These are phyloP conservation scores for Fraxinus sp. DNA, from an alignment of 305 asterid genomes.

Conservation along the genomic window DNA sequence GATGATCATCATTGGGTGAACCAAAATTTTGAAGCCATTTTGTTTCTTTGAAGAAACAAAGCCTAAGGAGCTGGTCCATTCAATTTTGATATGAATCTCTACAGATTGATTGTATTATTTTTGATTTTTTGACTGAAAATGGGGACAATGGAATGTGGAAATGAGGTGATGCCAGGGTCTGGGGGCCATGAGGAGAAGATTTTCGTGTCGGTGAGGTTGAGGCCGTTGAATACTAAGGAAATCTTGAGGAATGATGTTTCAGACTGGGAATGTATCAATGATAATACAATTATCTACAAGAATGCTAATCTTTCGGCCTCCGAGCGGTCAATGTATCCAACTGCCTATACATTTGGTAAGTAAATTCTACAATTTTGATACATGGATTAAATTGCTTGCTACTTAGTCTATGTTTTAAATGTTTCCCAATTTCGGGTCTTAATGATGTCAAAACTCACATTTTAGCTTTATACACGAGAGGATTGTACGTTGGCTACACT, in stretches of 20 bases:
- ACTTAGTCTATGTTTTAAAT: not conserved
- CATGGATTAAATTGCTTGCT: not conserved
- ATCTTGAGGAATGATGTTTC: slow-evolving; percentile 68
- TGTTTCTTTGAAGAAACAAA: slow-evolving; percentile 22
- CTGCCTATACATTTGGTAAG: slow-evolving; percentile 87
- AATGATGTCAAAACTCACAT: not conserved
- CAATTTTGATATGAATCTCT: slow-evolving; percentile 20
- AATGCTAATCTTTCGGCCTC: slow-evolving; percentile 65
- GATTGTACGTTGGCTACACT: slow-evolving; percentile 5
- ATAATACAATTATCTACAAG: slow-evolving; percentile 70
- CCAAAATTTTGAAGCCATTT: slow-evolving; percentile 40
- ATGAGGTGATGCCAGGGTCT: slow-evolving; percentile 29
- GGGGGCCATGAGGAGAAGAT: slow-evolving; percentile 68
- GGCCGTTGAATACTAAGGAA: slow-evolving; percentile 85
- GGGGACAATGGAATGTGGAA: slow-evolving; percentile 51
- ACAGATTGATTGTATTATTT: slow-evolving; percentile 13
- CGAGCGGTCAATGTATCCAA: slow-evolving; percentile 86
- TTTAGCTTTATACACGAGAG: slow-evolving; percentile 15
- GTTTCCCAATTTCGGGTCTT: slow-evolving; percentile 1
- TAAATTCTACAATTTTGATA: not conserved
- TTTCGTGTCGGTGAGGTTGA: slow-evolving; percentile 85
- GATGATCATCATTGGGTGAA: slow-evolving; percentile 51
- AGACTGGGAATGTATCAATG: slow-evolving; percentile 96
- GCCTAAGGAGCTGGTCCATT: slow-evolving; percentile 17
- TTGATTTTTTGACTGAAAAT: slow-evolving; percentile 33